phyloP scores from a whole-genome alignment of 2,329 filamentous ascomycete species.

The Hypoxylon sp. region DNA sequence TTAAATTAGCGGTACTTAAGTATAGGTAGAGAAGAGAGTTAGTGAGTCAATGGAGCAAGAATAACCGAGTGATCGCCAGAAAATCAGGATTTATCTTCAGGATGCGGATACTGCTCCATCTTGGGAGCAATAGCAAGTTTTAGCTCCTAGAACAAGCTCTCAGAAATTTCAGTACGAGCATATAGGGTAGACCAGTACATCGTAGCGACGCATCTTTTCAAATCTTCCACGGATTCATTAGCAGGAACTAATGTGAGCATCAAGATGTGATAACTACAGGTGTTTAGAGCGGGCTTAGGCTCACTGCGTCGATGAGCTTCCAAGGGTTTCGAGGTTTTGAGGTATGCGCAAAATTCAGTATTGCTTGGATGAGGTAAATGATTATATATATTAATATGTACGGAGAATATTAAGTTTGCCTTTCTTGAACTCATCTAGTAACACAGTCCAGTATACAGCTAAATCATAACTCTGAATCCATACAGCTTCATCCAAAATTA shows the following conservation, averaged over 20 bases:
- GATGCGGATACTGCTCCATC: neutral
- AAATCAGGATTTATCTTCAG: neutral
- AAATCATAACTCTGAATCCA: neutral
- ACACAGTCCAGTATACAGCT: neutral
- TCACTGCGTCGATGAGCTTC: neutral
- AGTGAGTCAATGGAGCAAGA: neutral
- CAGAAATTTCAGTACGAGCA: neutral
- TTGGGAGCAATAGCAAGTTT: neutral
- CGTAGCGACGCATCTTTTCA: neutral
- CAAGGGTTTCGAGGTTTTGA: neutral
- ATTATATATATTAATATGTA: slow-evolving; percentile 12
- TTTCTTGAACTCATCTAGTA: neutral
- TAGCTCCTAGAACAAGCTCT: neutral
- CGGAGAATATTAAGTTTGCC: slow-evolving; percentile 12
- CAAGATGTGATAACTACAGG: neutral
- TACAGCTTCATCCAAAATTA: slow-evolving; percentile 9
- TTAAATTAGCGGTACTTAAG: neutral
- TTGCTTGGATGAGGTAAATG: neutral
- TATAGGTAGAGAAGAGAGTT: neutral
- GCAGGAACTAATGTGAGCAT: neutral
- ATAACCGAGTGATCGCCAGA: neutral
- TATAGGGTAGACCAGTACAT: neutral
- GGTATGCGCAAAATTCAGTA: too few relatives aligned
- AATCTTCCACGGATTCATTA: neutral
- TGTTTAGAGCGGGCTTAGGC: neutral